These are phyloP conservation scores for Colletotrichum limetticola DNA, from an alignment of 2,329 filamentous ascomycete species.

Conservation along the genomic window DNA sequence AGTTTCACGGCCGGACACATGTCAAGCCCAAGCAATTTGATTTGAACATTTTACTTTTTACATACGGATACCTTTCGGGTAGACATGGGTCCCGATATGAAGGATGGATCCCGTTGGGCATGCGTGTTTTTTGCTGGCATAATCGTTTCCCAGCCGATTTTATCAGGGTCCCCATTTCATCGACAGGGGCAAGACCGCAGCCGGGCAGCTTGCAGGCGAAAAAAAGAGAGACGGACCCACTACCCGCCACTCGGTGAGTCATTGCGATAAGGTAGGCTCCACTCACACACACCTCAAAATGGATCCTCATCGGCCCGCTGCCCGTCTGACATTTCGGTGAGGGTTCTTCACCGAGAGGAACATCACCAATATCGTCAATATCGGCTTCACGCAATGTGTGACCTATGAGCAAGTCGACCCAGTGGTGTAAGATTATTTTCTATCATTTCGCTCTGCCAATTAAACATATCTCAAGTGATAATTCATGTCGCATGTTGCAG, in stretches of 20 bases:
- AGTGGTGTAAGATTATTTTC: too few relatives aligned
- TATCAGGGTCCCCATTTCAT: not conserved
- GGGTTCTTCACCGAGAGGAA: not conserved
- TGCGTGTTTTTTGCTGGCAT: not conserved
- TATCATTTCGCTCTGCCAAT: too few relatives aligned
- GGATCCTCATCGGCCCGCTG: not conserved
- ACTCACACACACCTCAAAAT: not conserved
- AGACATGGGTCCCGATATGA: not conserved
- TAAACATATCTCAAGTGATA: too few relatives aligned
- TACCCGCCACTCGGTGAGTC: slow-evolving; percentile 14
- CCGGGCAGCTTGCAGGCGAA: too few relatives aligned
- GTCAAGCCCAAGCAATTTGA: slow-evolving; percentile 10
- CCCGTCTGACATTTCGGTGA: not conserved
- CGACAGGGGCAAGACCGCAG: not conserved
- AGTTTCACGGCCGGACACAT: not conserved
- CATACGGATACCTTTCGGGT: too few relatives aligned
- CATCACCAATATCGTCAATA: not conserved
- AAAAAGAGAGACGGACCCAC: not conserved
- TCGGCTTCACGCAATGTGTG: not conserved
- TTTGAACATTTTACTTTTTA: not conserved
- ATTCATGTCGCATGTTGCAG: too few relatives aligned
- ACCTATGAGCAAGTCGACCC: too few relatives aligned
- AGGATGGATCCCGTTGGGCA: not conserved
- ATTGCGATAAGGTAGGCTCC: slow-evolving; percentile 10
- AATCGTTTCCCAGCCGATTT: slow-evolving; percentile 8